Evolutionary conservation across 495 filamentous ascomycete species (phyloP), one percentile per base, ranked within the genome.

Genomic region (Talaromyces nanjingensis): DNA sequence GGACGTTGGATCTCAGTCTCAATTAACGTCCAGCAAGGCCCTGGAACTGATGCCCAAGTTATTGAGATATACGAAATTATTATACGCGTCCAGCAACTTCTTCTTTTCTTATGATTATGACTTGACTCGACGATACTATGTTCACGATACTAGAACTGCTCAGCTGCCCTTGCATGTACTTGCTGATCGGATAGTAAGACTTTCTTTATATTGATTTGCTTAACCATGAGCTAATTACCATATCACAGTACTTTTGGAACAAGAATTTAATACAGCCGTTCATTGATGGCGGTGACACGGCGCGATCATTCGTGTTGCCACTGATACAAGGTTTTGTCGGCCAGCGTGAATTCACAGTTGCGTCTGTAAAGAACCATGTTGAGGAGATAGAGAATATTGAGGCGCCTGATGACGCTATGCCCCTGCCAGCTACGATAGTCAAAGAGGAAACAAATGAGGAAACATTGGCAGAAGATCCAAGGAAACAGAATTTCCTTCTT

Each of bases 261-360:
- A 80, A 78, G 22, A 78, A 91, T 74, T 77, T 97, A 11, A 81
- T 90, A 39, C 72, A 82, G 53, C 87, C 87, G 3, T 93, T 98
- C 63, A 87, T 91, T 59, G 81, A 89, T 12, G 79, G 81, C 37
- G 87, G 88, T 1, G 75, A 86, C n/a, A 78, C 84, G 62, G 72
- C 73, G 7, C 76, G 81, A 68, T 77, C 76, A 2, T 84, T 94
- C 66, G 81, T 91, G 8, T 70, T 98, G 59, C 94, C 94, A 0
- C 68, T 98, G 9, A 89, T 97, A 76, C 93, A 97, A 77, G 94
- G 94, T 5, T 98, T 97, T 68, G 90, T 98, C 22, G 92, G 93
- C 2, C 94, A 98, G 73, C 78, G 85, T 68, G 82, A 86, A 18
- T 97, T 98, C 70, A 81, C 84, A 18, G 81, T 91, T 6, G 83